Evolutionary conservation across 2,329 filamentous ascomycete genomes (phyloP).

Genomic region (Laburnicola sp.): DNA sequence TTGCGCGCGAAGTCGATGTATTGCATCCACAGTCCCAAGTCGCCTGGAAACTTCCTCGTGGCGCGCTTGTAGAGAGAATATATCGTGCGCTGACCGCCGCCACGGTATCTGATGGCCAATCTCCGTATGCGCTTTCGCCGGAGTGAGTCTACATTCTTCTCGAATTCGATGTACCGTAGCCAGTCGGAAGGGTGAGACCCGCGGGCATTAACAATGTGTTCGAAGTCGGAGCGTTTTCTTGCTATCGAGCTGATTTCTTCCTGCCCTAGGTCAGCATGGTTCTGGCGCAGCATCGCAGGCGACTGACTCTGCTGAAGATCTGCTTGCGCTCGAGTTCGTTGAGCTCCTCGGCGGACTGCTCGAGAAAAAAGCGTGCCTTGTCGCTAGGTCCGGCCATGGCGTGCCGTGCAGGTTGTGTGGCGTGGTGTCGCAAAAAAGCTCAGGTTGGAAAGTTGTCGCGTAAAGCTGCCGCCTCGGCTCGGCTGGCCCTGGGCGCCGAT

Average conservation of each 20-base stretch:
- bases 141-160: slow-evolving; percentile 70
- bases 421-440: slow-evolving; percentile 26
- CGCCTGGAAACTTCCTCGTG: slow-evolving; percentile 80
- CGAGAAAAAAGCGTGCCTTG: slow-evolving; percentile 92
- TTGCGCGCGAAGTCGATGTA: slow-evolving; percentile 81
- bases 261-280: slow-evolving; percentile 48
- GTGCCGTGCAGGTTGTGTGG: slow-evolving; percentile 16
- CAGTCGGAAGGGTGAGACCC: slow-evolving; percentile 74
- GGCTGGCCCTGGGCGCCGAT: slow-evolving; percentile 8
- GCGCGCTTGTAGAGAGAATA: slow-evolving; percentile 88
- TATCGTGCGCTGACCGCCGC: slow-evolving; percentile 76
- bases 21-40: slow-evolving; percentile 81
- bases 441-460: slow-evolving; percentile 19
- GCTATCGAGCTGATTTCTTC: slow-evolving; percentile 89
- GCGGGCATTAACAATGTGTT: slow-evolving; percentile 84
- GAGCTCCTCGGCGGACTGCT: slow-evolving; percentile 88
- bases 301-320: slow-evolving; percentile 77
- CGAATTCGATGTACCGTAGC: slow-evolving; percentile 76
- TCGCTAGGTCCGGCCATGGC: slow-evolving; percentile 82
- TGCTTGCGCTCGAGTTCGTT: slow-evolving; percentile 90
- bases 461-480: slow-evolving; percentile 19
- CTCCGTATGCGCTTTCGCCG: slow-evolving; percentile 81
- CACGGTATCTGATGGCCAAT: slow-evolving; percentile 72
- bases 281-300: neutral
- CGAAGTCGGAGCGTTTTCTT: slow-evolving; percentile 87